These are phyloP conservation scores for Alnus glutinosa DNA, from an alignment of 306 rosid genomes.

Conservation along the genomic window DNA sequence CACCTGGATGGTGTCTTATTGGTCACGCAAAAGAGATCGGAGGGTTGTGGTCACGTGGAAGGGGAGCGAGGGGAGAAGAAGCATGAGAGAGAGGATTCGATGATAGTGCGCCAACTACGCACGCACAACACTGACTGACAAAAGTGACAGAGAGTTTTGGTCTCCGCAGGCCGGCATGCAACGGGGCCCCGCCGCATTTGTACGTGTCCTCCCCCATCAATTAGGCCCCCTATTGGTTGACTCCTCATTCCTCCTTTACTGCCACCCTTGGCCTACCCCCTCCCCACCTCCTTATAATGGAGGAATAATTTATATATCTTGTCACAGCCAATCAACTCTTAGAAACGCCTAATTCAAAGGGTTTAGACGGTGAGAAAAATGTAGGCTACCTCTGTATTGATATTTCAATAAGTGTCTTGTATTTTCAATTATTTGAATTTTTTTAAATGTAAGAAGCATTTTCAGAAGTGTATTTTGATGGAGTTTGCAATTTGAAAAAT, in stretches of 20 bases:
- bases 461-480: too few species aligned
- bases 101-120: not conserved
- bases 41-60: slow-evolving; percentile 1
- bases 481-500: too few species aligned
- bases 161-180: slow-evolving; percentile 20
- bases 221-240: not conserved
- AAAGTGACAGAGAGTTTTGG: slow-evolving; percentile 6
- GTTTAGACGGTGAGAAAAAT: too few species aligned
- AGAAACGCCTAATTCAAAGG: too few species aligned
- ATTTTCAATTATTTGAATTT: too few species aligned
- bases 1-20: not conserved
- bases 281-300: too few species aligned
- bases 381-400: too few species aligned
- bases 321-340: too few species aligned
- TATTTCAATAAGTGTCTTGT: too few species aligned
- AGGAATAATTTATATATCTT: too few species aligned
- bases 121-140: not conserved
- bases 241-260: not conserved
- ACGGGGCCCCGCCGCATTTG: slow-evolving; percentile 19
- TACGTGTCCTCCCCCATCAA: not conserved
- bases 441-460: too few species aligned
- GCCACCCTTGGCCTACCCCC: not conserved
- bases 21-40: not conserved
- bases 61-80: not conserved
- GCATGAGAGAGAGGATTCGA: too few species aligned